Conservation (phyloP, 768 basidiomycete species). For the Boletus tomentosulus region DNA sequence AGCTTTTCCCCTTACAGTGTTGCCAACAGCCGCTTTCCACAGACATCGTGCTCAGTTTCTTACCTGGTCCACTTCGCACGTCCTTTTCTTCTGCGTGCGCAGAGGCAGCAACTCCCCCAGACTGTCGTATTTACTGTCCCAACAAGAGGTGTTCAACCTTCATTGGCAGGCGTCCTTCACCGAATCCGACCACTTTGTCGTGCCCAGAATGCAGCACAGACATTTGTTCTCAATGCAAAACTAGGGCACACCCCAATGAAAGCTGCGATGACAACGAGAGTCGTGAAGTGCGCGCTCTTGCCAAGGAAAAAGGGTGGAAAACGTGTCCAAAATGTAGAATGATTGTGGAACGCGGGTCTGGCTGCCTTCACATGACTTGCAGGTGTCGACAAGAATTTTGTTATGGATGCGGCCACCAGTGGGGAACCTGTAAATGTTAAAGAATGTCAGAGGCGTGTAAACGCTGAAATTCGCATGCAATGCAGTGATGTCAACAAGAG, state of each 20-base stretch:
- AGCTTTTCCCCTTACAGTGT: conserved; percentile 48
- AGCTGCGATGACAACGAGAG: conserved; percentile 41
- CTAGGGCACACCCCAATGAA: conserved; percentile 35
- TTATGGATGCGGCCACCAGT: conserved; percentile 17
- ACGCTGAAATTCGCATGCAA: background rate
- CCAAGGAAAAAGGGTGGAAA: conserved; percentile 48
- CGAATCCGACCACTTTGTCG: conserved; percentile 13
- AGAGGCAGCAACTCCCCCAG: conserved; percentile 44
- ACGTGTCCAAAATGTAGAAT: conserved; percentile 55
- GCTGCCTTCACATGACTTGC: conserved; percentile 61
- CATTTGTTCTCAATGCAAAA: conserved; percentile 50
- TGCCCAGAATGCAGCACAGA: conserved; percentile 40
- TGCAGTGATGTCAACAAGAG: background rate
- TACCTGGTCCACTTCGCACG: conserved; percentile 26
- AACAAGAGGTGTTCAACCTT: conserved; percentile 47
- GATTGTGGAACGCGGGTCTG: conserved; percentile 49
- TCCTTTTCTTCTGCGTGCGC: conserved; percentile 39
- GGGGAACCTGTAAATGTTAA: conserved; percentile 6
- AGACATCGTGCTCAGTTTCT: conserved; percentile 26
- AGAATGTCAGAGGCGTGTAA: background rate
- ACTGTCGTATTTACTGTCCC: conserved; percentile 48
- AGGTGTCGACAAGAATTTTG: conserved; percentile 35
- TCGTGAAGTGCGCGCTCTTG: conserved; percentile 44
- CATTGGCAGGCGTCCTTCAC: conserved; percentile 38
- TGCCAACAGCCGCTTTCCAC: conserved; percentile 39